Evolutionary conservation across 2,329 filamentous ascomycete genomes (phyloP), one percentile per base, ranked within the genome.

Genomic region (Plenodomus tracheiphilus): DNA sequence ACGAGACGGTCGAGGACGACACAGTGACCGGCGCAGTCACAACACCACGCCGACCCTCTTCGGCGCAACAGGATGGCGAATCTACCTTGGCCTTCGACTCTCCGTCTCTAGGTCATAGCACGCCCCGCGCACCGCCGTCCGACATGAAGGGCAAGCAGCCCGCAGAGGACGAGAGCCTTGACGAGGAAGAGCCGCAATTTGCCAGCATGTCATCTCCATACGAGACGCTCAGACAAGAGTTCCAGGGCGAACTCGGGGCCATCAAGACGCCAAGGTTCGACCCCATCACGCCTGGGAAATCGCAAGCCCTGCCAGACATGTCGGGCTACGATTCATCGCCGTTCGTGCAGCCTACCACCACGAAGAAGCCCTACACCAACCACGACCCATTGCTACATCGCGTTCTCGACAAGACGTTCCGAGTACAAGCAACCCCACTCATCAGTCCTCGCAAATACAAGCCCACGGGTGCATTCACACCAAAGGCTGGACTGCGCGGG

Each of bases 401-500:
- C 49, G 81, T 97, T n/a, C 83, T 96, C 4, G 92, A 97, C 77
- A 97, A 95, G 74, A 97, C 89, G 49, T 99, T 96, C 76, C 89
- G 93, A 25, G 81, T 99, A 19, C 90, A 95, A 72, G 91, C 93
- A 5, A 99, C 94, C 9, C 94, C 94, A 0, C 86, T 94, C 59
- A 86, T 85, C n/a, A 87, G 85, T 9, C 76, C 75, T 35, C 69
- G 70, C 4, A 77, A 77, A 49, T 75, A 77, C 56, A 77, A 75
- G 21, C 70, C 72, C 1, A 66, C 65, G 3, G 63, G 64, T 11
- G 68, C 62, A 0, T 68, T 70, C 28, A 74, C 72, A 1, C 74
- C 77, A 5, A 62, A 68, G 16, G 67, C 71, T 3, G 60, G 62
- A 19, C 65, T 65, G 8, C 65, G 64, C 9, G 66, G 55, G 13